Base-by-base conservation (phyloP, 192 early-diverging fungal genomes). In the Coemansia furcata region DNA sequence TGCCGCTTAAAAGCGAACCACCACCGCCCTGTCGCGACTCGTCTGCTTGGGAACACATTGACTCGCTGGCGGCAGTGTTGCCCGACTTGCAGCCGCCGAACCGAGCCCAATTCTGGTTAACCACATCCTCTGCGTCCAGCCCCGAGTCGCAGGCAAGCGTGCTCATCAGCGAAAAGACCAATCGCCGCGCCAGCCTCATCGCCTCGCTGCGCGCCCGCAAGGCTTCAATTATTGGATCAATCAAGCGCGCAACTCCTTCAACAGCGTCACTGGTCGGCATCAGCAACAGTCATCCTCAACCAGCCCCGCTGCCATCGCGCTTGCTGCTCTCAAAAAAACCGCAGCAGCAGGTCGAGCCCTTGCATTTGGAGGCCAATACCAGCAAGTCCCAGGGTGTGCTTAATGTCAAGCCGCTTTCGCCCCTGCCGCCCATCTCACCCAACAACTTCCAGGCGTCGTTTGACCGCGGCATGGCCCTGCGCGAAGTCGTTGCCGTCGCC, bases 371-470 rank as follows among this genome's bases (percentile, higher is more conserved):
- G 26, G 50, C 50, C 12, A 52, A 52, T 4, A 26, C 0, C 50
- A 12, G 26, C 26, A 52, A 52, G 4, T 30, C 50, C 3, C 50
- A 30, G 3, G 50, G 50, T 3, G n/a, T 21, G 9, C 50, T 30
- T 7, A 74, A 66, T 50, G 69, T 75, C 21, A 64, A 66, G 39
- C 67, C 73, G 33, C 73, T 81, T 33, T 73, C 78, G 39, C 78
- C 78, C 2, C 32, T 81, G 33, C 78, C 78, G 8, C 40, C 63
- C 12, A 81, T 81, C 8, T 76, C 70, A 49, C 78, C 78, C 39
- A 81, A 81, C 57, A 81, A 81, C 44, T 67, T 81, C n/a, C 69
- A 81, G 47, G 78, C 78, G 2, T 81, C 78, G 12, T 76, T 81
- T 66, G 78, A 81, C 62, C 73, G 78, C 36, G 61, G 78, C 37